Evolutionary conservation across 106 monocot genomes (phyloP), one percentile per base, ranked within the genome.

Genomic region (Ottelia alismoides): DNA sequence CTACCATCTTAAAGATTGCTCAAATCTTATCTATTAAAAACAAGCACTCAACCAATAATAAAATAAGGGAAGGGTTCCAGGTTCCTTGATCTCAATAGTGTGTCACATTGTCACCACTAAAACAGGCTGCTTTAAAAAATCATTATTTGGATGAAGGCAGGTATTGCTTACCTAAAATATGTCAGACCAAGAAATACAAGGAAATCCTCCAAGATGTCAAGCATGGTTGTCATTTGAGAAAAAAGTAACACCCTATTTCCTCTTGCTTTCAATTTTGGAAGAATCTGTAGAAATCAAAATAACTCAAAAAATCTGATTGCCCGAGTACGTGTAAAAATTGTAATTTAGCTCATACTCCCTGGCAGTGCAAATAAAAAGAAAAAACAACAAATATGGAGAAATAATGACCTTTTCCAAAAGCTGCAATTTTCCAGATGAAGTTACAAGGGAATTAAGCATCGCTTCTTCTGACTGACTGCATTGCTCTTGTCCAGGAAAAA

Each of bases 201-300:
- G 44, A 79, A 79, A 32, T 79, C 79, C 40, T 79, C 79, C 30
- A 79, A 65, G 52, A 79, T 74, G 28, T 79, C 74, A 61, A 74
- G 79, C 74, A 73, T 79, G 22, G 24, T 60, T 11, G 72, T 72
- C 73, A 74, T 74, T 57, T 79, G 79, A 18, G 79, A 65, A 45
- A 79, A 79, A 55, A 79, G 69, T 35, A 79, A 31, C 2, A 79
- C 74, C 27, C 79, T 68, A 47, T 74, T 74, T 30, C 79, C 74
- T 56, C 66, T 70, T 62, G 74, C 54, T 56, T 74, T 74, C 40
- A 79, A 56, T 56, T 56, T 74, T 22, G 79, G 74, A n/a, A 79
- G 62, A 31, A 79, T 50, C 74, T 79, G 74, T 24, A 65, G 43
- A 28, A 59, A 2, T 18, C 6, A 20, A 57, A 35, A 57, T 40